These are phyloP conservation scores for Flaveria brownii DNA, from an alignment of 129 eudicot species.

Conservation along the genomic window DNA sequence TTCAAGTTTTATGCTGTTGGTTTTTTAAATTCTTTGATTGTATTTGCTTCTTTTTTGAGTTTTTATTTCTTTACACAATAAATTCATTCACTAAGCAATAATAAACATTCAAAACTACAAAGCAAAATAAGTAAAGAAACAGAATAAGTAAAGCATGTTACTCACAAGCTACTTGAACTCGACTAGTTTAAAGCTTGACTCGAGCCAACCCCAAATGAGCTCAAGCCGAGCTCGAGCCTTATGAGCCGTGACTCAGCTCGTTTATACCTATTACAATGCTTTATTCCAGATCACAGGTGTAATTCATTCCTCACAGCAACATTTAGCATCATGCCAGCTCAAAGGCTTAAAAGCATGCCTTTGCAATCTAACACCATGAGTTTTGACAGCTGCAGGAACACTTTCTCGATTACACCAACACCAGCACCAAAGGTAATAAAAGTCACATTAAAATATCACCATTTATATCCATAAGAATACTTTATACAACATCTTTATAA, in stretches of 20 bases:
- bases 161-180: neutral
- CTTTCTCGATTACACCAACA: conserved; percentile 3
- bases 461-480: neutral
- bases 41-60: neutral
- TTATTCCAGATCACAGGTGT: neutral
- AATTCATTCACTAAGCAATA: neutral
- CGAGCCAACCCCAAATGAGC: neutral
- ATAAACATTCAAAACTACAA: neutral
- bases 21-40: neutral
- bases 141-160: neutral
- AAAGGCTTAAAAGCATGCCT: conserved; percentile 9
- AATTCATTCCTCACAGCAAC: neutral
- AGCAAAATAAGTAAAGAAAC: neutral
- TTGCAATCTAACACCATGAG: neutral
- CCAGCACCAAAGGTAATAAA: neutral
- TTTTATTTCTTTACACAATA: neutral
- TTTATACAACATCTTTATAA: neutral
- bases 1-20: conserved; percentile 1
- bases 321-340: conserved; percentile 12
- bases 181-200: neutral
- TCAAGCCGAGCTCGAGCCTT: too few relatives aligned
- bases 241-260: neutral
- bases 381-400: neutral
- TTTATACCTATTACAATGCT: neutral
- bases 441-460: neutral